Conservation (phyloP, 2,329 filamentous ascomycete genomes). For the Neophaeococcomyces aloes region DNA sequence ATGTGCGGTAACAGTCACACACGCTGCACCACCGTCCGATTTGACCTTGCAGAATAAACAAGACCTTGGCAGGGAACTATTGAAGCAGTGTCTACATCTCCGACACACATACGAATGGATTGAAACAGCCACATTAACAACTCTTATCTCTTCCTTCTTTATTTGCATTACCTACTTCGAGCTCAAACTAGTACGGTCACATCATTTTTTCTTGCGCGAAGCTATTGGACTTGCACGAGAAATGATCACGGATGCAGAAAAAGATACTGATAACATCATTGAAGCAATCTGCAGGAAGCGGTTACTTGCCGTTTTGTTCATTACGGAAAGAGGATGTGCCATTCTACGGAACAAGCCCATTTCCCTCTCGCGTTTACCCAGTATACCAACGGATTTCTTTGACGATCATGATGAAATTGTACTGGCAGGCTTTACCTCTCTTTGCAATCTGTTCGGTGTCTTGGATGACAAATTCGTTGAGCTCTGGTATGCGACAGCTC, state of each 20-base stretch:
- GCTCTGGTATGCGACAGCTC: slow-evolving; percentile 15
- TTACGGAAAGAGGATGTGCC: slow-evolving; percentile 21
- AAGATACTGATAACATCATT: slow-evolving; percentile 15
- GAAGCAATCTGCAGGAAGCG: slow-evolving; percentile 19
- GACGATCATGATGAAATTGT: slow-evolving; percentile 20
- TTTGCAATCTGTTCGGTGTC: slow-evolving; percentile 19
- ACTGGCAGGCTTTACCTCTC: slow-evolving; percentile 19
- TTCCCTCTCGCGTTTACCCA: slow-evolving; percentile 17
- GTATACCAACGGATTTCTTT: slow-evolving; percentile 18
- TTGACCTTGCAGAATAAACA: slow-evolving; percentile 18
- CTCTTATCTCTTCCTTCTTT: slow-evolving; percentile 20
- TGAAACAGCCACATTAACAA: slow-evolving; percentile 17
- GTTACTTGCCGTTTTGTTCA: slow-evolving; percentile 21
- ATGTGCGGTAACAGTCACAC: slow-evolving; percentile 19
- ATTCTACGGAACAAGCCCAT: slow-evolving; percentile 21
- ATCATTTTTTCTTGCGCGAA: slow-evolving; percentile 21
- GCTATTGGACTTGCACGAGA: slow-evolving; percentile 21
- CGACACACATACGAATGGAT: slow-evolving; percentile 18
- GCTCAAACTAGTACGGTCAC: slow-evolving; percentile 20
- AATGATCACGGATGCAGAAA: slow-evolving; percentile 16
- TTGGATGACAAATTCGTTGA: slow-evolving; percentile 22
- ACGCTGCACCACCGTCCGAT: slow-evolving; percentile 20
- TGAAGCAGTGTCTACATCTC: slow-evolving; percentile 16
- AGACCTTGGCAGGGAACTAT: slow-evolving; percentile 18
- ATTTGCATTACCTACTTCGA: slow-evolving; percentile 21